Conservation (phyloP, 129 eudicot species). For the Chrysanthemum makinoi region DNA sequence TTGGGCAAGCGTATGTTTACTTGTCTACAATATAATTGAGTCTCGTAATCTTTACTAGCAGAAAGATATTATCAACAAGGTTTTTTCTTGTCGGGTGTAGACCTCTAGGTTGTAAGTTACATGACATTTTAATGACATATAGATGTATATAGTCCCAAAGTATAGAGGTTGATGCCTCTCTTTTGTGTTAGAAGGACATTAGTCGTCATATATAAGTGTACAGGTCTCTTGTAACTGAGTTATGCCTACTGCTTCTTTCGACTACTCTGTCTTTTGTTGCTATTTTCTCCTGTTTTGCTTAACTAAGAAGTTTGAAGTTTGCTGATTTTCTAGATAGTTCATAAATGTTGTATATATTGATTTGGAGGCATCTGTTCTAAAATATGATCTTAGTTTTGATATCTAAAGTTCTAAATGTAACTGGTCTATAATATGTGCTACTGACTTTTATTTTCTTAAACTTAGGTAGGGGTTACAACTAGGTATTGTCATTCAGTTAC, state of each 20-base stretch:
- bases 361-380: not conserved
- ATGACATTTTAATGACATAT: no score
- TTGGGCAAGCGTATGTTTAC: not conserved
- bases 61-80: not conserved
- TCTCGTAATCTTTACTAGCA: not conserved
- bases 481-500: no score
- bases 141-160: no score
- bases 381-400: slow-evolving; percentile 6
- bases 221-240: not conserved
- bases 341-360: slow-evolving; percentile 2
- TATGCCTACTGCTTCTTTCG: not conserved
- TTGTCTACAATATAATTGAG: not conserved
- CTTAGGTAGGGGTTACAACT: no score
- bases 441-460: no score
- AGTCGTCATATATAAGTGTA: not conserved
- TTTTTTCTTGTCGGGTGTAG: no score
- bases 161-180: not conserved
- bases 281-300: not conserved
- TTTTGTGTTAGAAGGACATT: not conserved
- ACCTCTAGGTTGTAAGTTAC: no score
- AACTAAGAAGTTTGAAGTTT: not conserved
- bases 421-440: not conserved
- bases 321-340: not conserved
- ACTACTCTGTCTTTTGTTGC: not conserved
- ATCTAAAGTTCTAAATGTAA: not conserved